Evolutionary conservation across 768 basidiomycete genomes (phyloP), one percentile per base, ranked within the genome.

Genomic region (Dacryopinax primogenitus): DNA sequence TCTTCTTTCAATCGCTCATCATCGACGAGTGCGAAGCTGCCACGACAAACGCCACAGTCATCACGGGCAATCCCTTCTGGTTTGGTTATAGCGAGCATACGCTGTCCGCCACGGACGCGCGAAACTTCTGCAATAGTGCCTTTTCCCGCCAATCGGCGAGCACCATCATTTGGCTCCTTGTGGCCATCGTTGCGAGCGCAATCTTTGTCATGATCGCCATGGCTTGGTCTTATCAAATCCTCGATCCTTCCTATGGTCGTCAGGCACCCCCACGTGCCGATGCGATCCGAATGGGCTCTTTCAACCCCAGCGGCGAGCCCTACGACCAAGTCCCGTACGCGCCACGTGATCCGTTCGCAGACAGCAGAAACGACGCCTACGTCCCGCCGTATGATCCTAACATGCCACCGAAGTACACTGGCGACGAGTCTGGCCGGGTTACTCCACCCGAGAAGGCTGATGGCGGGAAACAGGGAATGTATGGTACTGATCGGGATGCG

Each of bases 231-330:
- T 58, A 58, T 21, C 51, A 58, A 21, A 32, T 58, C 9, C 51
- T 58, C 51, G 51, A 58, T 58, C 51, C 51, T 18, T 58, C 51
- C 3, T 58, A 58, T 18, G 51, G 51, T 30, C 23, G 51, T 3
- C 32, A 23, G 15, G 51, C 51, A 11, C 51, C 51, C 23, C 51
- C 51, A 13, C 51, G 51, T 30, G 51, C 51, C 3, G 51, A 58
- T 30, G 51, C 51, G 13, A 58, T 58, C 51, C 51, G 51, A 23
- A 58, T 58, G 51, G 51, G 51, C 13, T 58, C 51, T 11, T 58
- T 58, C 51, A 9, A 28, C 4, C 51, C 51, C 51, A 58, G 32
- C 51, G 51, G 51, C 3, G 4, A 58, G 51, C 51, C 51, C 15
- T 58, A 58, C 51, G 51, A 58, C 26, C 9, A 23, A 3, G 51